These are phyloP conservation scores for Stachybotrys echinatus DNA, from an alignment of 2,329 filamentous ascomycete species.

Conservation along the genomic window DNA sequence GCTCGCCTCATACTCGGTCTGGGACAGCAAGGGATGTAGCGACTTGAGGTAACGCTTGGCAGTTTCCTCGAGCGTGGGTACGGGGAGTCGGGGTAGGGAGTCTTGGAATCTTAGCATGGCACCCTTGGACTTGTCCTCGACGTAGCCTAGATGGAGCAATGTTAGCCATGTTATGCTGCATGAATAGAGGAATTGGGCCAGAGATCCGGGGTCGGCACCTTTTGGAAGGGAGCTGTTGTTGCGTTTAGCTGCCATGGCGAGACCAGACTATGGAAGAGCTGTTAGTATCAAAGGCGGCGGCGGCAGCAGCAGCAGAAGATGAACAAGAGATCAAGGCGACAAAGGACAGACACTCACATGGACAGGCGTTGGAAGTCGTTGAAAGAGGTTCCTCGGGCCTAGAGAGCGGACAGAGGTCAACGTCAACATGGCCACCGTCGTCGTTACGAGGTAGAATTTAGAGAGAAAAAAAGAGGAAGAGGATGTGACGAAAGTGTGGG, in stretches of 20 bases:
- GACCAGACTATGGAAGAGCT: constrained; percentile 13
- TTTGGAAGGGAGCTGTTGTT: constrained; percentile 53
- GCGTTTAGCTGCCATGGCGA: constrained; percentile 48
- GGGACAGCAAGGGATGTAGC: constrained; percentile 67
- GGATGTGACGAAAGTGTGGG: background rate
- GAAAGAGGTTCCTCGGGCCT: background rate
- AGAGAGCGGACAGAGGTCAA: constrained; percentile 2
- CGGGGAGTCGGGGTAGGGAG: constrained; percentile 73
- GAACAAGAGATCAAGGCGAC: background rate
- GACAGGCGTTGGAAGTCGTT: background rate
- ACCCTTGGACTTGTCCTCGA: constrained; percentile 73
- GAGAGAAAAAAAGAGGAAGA: background rate
- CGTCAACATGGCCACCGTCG: constrained; percentile 1
- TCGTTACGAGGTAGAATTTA: background rate
- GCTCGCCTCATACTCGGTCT: constrained; percentile 64
- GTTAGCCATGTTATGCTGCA: constrained; percentile 9
- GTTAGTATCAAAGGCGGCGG: background rate
- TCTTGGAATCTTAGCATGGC: constrained; percentile 81
- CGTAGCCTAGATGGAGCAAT: constrained; percentile 55
- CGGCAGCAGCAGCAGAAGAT: background rate
- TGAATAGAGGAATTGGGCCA: background rate
- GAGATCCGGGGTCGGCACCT: constrained; percentile 28
- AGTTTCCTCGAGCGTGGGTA: constrained; percentile 79
- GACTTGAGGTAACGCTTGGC: constrained; percentile 75
- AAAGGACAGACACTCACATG: background rate